These are phyloP conservation scores for Coniochaeta hoffmannii DNA, from an alignment of 2,329 filamentous ascomycete species.

Conservation along the genomic window DNA sequence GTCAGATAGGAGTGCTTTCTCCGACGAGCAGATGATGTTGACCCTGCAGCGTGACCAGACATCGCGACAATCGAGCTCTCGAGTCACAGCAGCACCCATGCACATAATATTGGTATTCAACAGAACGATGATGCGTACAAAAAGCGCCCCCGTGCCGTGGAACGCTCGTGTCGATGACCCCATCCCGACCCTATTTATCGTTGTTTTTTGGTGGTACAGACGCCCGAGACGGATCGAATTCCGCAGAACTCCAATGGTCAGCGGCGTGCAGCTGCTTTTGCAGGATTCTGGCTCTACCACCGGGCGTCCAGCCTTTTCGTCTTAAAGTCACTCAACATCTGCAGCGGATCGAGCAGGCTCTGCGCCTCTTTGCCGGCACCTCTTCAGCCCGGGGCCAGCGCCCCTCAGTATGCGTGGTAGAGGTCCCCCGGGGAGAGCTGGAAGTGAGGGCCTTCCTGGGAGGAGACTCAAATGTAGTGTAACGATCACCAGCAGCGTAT, in stretches of 20 bases:
- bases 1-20: neutral
- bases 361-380: neutral
- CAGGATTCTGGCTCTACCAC: neutral
- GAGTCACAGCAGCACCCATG: neutral
- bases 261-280: neutral
- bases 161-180: neutral
- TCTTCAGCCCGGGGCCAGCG: no score
- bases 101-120: neutral
- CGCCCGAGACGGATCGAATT: neutral
- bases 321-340: neutral
- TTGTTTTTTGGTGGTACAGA: neutral
- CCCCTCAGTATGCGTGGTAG: neutral
- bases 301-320: neutral
- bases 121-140: neutral
- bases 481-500: neutral
- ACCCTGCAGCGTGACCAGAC: neutral
- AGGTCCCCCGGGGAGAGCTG: neutral
- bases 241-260: neutral
- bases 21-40: neutral
- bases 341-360: neutral
- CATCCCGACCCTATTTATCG: neutral
- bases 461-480: neutral
- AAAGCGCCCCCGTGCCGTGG: neutral
- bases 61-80: neutral
- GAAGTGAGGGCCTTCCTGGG: neutral